Percentiles rank a stretch among this genome's conserved stretches.
phyloP scores from a whole-genome alignment of 2,329 filamentous ascomycete genomes.

The Acarospora socialis region DNA sequence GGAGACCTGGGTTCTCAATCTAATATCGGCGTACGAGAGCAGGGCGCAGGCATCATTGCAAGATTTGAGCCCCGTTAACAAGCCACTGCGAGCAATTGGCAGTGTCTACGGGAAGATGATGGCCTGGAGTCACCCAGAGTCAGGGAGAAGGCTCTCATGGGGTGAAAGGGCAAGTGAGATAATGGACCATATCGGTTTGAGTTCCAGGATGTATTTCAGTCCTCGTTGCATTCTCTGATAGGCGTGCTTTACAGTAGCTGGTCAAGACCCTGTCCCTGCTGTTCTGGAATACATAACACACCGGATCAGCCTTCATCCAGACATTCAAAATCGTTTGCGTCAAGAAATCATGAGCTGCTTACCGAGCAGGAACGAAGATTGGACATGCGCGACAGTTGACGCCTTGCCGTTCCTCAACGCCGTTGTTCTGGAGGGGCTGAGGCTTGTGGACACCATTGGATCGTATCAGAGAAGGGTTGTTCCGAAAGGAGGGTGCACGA shows the following conservation, averaged over 20 bases:
- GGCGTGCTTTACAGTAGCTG: too few species aligned
- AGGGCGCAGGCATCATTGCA: not conserved
- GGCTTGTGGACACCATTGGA: constrained; percentile 7
- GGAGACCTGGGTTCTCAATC: constrained; percentile 4
- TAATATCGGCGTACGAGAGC: constrained; percentile 4
- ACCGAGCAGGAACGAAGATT: not conserved
- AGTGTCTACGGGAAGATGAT: constrained; percentile 6
- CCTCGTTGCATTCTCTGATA: too few species aligned
- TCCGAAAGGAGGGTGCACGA: constrained; percentile 7
- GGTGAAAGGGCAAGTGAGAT: constrained; percentile 10
- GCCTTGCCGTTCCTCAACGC: constrained; percentile 9
- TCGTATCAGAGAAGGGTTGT: constrained; percentile 10
- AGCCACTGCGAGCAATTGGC: too few species aligned
- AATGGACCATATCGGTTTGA: constrained; percentile 10
- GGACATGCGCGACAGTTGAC: constrained; percentile 6
- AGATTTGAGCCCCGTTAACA: too few species aligned
- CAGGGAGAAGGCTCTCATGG: not conserved
- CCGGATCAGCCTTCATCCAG: constrained; percentile 5
- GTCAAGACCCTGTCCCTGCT: constrained; percentile 8
- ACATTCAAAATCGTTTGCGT: constrained; percentile 5
- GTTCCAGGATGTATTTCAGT: too few species aligned
- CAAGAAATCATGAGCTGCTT: constrained; percentile 5
- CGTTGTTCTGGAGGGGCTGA: constrained; percentile 8
- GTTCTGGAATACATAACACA: constrained; percentile 7
- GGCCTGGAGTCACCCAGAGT: constrained; percentile 2